Evolutionary conservation across 345 rosid species (phyloP).

Genomic region (Eucalyptus guilfoylei): DNA sequence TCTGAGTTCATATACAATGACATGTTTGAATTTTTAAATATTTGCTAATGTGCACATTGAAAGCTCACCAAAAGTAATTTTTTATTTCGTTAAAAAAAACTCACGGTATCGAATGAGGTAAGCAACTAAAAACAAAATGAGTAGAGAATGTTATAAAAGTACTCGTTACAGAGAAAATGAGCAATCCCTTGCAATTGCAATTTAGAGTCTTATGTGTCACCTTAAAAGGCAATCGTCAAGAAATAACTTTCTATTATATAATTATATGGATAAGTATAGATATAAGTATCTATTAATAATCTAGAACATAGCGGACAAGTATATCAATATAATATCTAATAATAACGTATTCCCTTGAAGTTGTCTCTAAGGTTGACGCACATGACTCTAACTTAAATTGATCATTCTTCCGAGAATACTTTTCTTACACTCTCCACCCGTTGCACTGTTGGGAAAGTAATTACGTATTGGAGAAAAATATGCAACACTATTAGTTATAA

Average conservation of each 20-base stretch:
- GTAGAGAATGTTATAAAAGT: neutral
- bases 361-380: neutral
- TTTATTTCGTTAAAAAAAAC: neutral
- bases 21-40: neutral
- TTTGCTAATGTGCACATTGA: neutral
- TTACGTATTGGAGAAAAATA: too few species aligned
- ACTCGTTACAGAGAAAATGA: neutral
- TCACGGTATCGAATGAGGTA: neutral
- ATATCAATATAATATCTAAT: neutral
- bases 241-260: neutral
- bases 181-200: neutral
- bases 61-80: neutral
- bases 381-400: neutral
- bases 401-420: neutral
- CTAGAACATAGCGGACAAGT: neutral
- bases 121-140: neutral
- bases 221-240: neutral
- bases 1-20: neutral
- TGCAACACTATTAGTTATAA: too few species aligned
- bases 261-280: neutral
- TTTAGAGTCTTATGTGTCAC: neutral
- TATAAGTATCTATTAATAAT: neutral
- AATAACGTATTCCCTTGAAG: neutral
- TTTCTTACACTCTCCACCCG: neutral
- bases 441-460: too few species aligned